These are phyloP conservation scores for Mucor racemosus DNA, from an alignment of 371 early-diverging fungal genomes.

Conservation along the genomic window DNA sequence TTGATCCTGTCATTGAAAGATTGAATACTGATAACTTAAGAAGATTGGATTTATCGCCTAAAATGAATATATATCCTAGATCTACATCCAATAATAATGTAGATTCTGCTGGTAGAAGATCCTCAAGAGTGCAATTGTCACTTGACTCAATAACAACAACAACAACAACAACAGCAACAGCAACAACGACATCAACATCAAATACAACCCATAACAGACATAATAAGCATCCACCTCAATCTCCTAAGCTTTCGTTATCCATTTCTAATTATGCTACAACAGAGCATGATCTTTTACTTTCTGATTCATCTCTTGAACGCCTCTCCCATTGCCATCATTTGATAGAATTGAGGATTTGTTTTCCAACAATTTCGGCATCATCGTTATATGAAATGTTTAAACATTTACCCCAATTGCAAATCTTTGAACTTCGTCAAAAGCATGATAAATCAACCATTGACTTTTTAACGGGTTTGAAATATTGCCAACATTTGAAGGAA, in stretches of 20 bases:
- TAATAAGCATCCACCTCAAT: background rate
- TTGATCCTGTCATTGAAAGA: constrained; percentile 27
- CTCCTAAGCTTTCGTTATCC: background rate
- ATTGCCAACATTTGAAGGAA: background rate
- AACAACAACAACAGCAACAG: background rate
- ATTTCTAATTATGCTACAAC: constrained; percentile 12
- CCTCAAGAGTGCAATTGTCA: background rate
- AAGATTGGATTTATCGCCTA: constrained; percentile 5
- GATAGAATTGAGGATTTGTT: constrained; percentile 6
- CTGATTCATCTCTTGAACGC: background rate
- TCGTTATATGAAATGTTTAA: background rate
- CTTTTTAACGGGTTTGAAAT: background rate
- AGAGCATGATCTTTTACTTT: background rate
- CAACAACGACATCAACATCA: background rate
- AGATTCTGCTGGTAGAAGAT: background rate
- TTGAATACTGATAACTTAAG: constrained; percentile 16
- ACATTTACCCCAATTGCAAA: background rate
- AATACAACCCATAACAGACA: background rate
- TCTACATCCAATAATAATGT: background rate
- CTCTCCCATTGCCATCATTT: background rate
- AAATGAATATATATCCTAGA: constrained; percentile 16
- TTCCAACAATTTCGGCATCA: background rate
- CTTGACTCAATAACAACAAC: constrained; percentile 1
- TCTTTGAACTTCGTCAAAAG: constrained; percentile 11
- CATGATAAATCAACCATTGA: background rate